Evolutionary conservation across 371 early-diverging fungal species (phyloP).

Genomic region (Saksenaea vasiformis): DNA sequence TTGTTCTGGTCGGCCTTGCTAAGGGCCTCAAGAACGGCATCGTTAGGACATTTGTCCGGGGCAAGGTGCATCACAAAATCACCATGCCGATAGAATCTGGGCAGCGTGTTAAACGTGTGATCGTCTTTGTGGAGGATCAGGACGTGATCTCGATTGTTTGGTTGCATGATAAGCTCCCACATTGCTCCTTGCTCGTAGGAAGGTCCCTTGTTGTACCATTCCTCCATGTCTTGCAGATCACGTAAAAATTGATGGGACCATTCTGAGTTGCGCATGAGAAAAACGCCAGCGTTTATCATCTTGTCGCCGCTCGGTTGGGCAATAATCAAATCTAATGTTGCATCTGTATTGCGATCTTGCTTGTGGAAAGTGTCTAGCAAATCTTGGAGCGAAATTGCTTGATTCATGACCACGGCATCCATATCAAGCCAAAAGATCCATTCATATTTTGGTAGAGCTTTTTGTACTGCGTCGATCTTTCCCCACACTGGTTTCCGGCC

Average conservation of each 20-base stretch:
- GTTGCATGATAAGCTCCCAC: constrained; percentile 55
- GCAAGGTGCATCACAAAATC: constrained; percentile 71
- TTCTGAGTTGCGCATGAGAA: constrained; percentile 61
- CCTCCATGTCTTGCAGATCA: constrained; percentile 46
- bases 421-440: constrained; percentile 74
- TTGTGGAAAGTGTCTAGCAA: constrained; percentile 34
- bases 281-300: constrained; percentile 66
- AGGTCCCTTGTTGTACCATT: constrained; percentile 48
- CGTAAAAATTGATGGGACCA: constrained; percentile 60
- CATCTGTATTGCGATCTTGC: constrained; percentile 26
- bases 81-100: constrained; percentile 48
- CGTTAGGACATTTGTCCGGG: constrained; percentile 62
- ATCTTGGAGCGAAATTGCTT: constrained; percentile 39
- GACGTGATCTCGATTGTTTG: constrained; percentile 30
- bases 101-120: constrained; percentile 66
- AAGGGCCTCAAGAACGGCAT: constrained; percentile 57
- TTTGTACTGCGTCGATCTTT: constrained; percentile 64
- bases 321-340: constrained; percentile 51
- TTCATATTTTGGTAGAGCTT: constrained; percentile 62
- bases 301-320: constrained; percentile 46
- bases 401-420: constrained; percentile 64
- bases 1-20: constrained; percentile 30
- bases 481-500: constrained; percentile 61
- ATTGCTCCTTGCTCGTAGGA: constrained; percentile 67
- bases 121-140: constrained; percentile 55